Base-by-base conservation (phyloP, 129 eudicot genomes). In the Flaveria brownii region DNA sequence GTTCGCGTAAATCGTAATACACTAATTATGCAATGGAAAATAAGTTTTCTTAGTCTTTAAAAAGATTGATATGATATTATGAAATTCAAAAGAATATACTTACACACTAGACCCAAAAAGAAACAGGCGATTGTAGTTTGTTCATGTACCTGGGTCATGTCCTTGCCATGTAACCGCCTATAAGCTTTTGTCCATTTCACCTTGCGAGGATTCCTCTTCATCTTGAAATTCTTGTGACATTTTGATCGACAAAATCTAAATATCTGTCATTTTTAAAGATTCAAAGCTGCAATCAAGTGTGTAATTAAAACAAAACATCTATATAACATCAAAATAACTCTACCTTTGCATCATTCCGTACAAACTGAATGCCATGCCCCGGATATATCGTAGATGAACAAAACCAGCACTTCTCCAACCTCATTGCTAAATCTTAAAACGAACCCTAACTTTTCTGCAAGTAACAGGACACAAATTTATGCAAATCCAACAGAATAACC, bases 161-260 rank as follows among this genome's bases (percentile, higher is more conserved):
- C 98, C 84, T 91, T 93, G 72, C 97, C 98, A 61, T 91, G 93
- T 86, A 93, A 84, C 60, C 91, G 80, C 64, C 98, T 82, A 69
- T 93, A 93, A 59, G 96, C 97, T 79, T 93, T 91, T 16, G 98
- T 93, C 98, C 98, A 93, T 78, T 90, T 91, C 52, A 93, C 96
- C 71, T 93, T 90, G 14, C 98, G 91, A 15, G 98, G 98, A 57
- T 93, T 90, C 81, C 98, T 91, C 98, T 93, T 93, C 98, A 93
- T 93, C 82, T 93, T 93, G 60, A 91, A 93, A 86, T 93, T 93
- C 73, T 93, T 93, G 89, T 93, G 98, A 74, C 98, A 93, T 81
- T 93, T 93, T 13, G 98, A 93, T 55, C 98, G 82, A 85, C 96
- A 93, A 72, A 93, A 93, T 74, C 97, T 76, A 64, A 93, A 93